Base-by-base conservation (phyloP, 306 rosid species). In the Crataegus laevigata region DNA sequence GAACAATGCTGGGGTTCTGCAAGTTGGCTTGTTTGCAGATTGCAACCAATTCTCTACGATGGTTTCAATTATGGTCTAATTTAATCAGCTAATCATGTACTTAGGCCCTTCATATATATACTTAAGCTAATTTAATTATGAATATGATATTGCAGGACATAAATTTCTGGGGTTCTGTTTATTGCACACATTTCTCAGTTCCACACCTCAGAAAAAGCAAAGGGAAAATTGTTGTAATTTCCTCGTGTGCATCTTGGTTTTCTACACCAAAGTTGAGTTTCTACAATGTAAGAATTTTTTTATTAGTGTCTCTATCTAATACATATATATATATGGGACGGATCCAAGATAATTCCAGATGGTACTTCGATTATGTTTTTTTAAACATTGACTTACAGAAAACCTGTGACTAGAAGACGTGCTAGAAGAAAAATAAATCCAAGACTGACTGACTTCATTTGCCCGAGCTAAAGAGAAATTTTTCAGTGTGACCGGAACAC, bases 91-190 rank as follows among this genome's bases (percentile, higher is more conserved):
- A 38, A 38, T 38, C 43, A 38, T 38, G 43, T 51, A 19, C 21
- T 14, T 54, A 54, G 60, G 60, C 26, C 63, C 29, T 24, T 22
- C 63, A 58, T 8, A 58, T 8, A 58, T 58, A 9, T 17, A 25
- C 4, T 58, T 22, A 9, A 58, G 32, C 29, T 58, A 58, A 58
- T 58, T 55, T 11, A n/a, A 3, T 18, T 28, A 69, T 54, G 40
- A 50, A 26, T 18, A 18, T 32, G 30, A 26, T 30, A 21, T 2
- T 43, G 25, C 51, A 88, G 96, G 97, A 88, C 8, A 88, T 83
- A 50, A 91, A 91, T 61, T 89, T 86, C 74, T 91, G 96, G 97
- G 92, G 96, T 32, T 73, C 88, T 3, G 84, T 87, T 29, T 79
- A 88, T 66, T 77, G 84, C 18, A 88, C 87, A 43, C 12, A 77